Conservation (phyloP, 805 yeast species). For the Myxozyma sirexii region DNA sequence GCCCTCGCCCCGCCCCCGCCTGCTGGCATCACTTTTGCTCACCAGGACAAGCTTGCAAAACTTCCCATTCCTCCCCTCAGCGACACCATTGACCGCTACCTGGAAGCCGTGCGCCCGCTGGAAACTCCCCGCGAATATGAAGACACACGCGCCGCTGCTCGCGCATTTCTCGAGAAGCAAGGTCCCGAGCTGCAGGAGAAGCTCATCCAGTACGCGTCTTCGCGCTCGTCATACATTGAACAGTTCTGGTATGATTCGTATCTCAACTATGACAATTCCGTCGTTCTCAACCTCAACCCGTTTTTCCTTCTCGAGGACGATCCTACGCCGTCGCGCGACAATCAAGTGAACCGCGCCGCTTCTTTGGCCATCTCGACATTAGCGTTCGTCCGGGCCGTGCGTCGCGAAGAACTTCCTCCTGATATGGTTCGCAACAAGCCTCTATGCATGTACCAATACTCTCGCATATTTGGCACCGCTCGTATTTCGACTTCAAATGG, state of each 20-base stretch:
- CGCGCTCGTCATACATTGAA: conserved; percentile 80
- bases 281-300: conserved; percentile 89
- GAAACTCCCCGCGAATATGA: conserved; percentile 73
- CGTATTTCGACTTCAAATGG: conserved; percentile 82
- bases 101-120: conserved; percentile 72
- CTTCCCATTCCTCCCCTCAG: conserved; percentile 80
- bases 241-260: conserved; percentile 95
- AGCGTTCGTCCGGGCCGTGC: conserved; percentile 76
- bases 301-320: conserved; percentile 89
- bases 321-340: conserved; percentile 64
- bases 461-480: conserved; percentile 82
- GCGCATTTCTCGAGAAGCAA: conserved; percentile 55
- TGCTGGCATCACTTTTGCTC: conserved; percentile 53
- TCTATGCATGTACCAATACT: conserved; percentile 89
- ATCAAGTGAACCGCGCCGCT: conserved; percentile 80
- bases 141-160: conserved; percentile 61
- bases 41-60: conserved; percentile 61
- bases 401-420: conserved; percentile 71
- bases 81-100: conserved; percentile 67
- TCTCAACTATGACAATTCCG: conserved; percentile 74
- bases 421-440: conserved; percentile 69
- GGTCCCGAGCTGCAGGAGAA: conserved; percentile 65
- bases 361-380: conserved; percentile 74
- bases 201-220: conserved; percentile 61
- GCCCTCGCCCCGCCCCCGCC: conserved; percentile 1